Conservation (phyloP, 2,329 filamentous ascomycete species). For the Ceratocystis ficicola region DNA sequence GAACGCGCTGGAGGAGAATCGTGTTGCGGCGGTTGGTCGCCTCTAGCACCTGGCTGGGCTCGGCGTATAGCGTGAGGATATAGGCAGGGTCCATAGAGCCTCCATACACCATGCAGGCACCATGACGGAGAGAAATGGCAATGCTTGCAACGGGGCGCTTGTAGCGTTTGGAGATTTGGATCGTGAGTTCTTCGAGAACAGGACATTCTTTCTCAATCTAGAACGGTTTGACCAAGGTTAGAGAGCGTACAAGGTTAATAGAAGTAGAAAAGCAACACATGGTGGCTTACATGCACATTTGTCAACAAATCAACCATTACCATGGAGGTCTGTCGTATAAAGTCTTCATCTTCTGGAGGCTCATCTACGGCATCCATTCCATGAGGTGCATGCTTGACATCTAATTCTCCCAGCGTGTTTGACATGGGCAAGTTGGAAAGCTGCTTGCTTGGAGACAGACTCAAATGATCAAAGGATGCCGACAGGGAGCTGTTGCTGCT, state of each 20-base stretch:
- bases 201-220: conserved; percentile 64
- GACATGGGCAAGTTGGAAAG: background rate
- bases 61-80: conserved; percentile 58
- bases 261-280: conserved; percentile 25
- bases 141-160: conserved; percentile 61
- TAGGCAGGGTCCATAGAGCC: conserved; percentile 71
- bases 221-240: background rate
- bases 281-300: conserved; percentile 13
- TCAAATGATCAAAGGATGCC: background rate
- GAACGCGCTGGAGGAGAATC: conserved; percentile 60
- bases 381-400: background rate
- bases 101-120: conserved; percentile 60
- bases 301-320: conserved; percentile 16
- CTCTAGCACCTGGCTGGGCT: conserved; percentile 56
- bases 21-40: conserved; percentile 72
- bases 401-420: conserved; percentile 1
- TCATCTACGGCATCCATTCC: background rate
- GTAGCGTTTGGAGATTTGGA: conserved; percentile 62
- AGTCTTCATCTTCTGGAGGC: background rate
- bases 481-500: background rate
- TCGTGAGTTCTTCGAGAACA: conserved; percentile 61
- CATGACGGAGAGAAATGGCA: conserved; percentile 63
- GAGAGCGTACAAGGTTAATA: background rate
- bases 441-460: background rate
- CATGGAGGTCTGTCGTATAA: conserved; percentile 9